Evolutionary conservation across 139 green algal species (phyloP).

Genomic region (Zygnema circumcarinatum): DNA sequence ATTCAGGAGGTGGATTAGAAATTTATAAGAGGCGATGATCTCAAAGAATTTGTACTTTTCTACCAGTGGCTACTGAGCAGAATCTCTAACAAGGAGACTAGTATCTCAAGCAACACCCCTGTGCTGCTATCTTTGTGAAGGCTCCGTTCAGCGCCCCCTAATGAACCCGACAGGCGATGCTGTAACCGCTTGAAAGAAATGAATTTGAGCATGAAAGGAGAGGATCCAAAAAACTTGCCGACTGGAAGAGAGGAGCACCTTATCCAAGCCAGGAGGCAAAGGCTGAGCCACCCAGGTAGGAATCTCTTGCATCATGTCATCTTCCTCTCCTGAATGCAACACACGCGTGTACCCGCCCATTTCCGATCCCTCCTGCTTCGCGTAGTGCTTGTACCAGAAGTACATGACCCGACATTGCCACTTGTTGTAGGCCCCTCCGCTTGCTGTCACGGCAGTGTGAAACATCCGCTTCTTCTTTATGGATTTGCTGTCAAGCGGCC

Average conservation of each 20-base stretch:
- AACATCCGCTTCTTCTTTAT: slow-evolving; percentile 55
- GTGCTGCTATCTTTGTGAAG: no score
- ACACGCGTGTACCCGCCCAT: slow-evolving; percentile 96
- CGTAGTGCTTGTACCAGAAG: slow-evolving; percentile 64
- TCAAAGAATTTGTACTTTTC: no score
- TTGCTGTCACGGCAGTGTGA: slow-evolving; percentile 60
- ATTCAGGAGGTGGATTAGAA: no score
- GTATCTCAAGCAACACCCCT: no score
- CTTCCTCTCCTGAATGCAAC: slow-evolving; percentile 84
- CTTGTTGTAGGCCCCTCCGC: slow-evolving; percentile 63
- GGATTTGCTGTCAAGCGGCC: not conserved
- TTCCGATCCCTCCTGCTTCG: slow-evolving; percentile 76
- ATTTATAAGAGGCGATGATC: no score
- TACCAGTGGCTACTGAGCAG: no score
- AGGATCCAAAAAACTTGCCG: no score
- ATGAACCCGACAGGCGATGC: no score
- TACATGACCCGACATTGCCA: slow-evolving; percentile 77
- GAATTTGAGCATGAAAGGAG: no score
- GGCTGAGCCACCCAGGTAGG: slow-evolving; percentile 89
- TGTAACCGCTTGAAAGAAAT: no score
- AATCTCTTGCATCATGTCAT: slow-evolving; percentile 96
- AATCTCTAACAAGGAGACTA: no score
- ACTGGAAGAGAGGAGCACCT: slow-evolving; percentile 36
- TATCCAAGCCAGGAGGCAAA: slow-evolving; percentile 66
- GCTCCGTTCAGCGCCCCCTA: no score